Evolutionary conservation across 164 flowering plant genomes (phyloP), one percentile per base, ranked within the genome.

Genomic region (Dillenia turbinata): DNA sequence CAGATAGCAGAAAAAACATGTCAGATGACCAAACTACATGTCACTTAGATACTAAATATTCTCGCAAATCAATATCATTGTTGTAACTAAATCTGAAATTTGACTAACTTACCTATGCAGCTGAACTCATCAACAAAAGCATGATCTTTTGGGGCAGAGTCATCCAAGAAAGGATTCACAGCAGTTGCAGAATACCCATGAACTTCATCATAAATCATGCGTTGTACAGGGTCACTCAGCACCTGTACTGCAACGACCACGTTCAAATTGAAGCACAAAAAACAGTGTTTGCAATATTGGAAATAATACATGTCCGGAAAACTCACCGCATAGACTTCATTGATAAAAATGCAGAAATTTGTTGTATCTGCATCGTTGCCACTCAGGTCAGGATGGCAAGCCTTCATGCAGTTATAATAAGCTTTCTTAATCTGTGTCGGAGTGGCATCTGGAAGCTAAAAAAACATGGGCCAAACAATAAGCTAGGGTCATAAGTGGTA

Each of bases 361-460:
- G 84, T 90, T 3, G 85, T 85, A 53, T 93, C 96, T 12, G 80
- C 81, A 77, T 93, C 88, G 76, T 90, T 55, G 40, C 98, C 97
- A 60, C 96, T 93, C 78, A 93, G 75, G 67, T 93, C 98, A 12
- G 98, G 98, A 81, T 93, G 98, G 66, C 97, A 93, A 48, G 85
- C 73, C 78, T 93, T 93, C 98, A 93, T 93, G 75, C 98, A 93
- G 68, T 75, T 87, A 59, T 90, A 87, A 64, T 90, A 93, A 10
- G 97, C 97, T 67, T 87, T 93, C 81, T 88, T 93, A 43, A 93
- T 87, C 75, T 93, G 84, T 59, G 61, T 83, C 9, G 88, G 88
- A 16, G 96, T 87, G 51, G 98, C 98, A 82, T 93, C 96, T 22
- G 98, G 96, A 70, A 87, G 84, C 97, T 93, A 19, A 19, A 76